Evolutionary conservation across 208 protist species (phyloP).

Genomic region (Borovskyia barvae): DNA sequence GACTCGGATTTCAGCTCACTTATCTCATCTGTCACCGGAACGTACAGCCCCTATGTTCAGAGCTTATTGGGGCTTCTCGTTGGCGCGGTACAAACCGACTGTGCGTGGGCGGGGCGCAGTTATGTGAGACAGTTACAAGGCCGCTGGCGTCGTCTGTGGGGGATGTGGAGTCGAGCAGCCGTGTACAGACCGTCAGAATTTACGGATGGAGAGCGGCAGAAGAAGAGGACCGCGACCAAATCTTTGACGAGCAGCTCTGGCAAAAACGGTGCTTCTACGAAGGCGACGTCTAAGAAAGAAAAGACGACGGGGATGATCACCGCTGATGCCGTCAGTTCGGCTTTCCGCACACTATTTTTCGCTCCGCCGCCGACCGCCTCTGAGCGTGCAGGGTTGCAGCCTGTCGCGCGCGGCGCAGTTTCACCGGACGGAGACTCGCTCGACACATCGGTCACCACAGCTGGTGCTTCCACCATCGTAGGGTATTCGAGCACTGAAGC

Average conservation of each 20-base stretch:
- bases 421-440: not conserved
- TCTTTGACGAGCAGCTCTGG: not conserved
- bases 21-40: constrained; percentile 39
- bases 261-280: not conserved
- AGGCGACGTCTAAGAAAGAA: no score
- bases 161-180: constrained; percentile 35
- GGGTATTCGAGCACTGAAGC: no score
- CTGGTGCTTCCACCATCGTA: no score
- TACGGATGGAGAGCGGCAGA: not conserved
- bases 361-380: not conserved
- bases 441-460: not conserved
- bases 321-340: not conserved
- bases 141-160: constrained; percentile 46
- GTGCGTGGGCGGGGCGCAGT: constrained; percentile 49
- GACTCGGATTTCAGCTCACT: constrained; percentile 22
- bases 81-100: constrained; percentile 56
- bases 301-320: not conserved
- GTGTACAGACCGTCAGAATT: constrained; percentile 5
- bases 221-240: not conserved
- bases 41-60: constrained; percentile 70
- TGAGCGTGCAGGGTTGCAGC: not conserved
- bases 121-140: constrained; percentile 34
- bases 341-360: constrained; percentile 3
- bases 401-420: not conserved
- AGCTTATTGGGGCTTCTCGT: constrained; percentile 54